A percentile compares a stretch with the other conserved stretches of the same genome.
Conservation (phyloP, 306 rosid species). For the Rosa lucieae region DNA sequence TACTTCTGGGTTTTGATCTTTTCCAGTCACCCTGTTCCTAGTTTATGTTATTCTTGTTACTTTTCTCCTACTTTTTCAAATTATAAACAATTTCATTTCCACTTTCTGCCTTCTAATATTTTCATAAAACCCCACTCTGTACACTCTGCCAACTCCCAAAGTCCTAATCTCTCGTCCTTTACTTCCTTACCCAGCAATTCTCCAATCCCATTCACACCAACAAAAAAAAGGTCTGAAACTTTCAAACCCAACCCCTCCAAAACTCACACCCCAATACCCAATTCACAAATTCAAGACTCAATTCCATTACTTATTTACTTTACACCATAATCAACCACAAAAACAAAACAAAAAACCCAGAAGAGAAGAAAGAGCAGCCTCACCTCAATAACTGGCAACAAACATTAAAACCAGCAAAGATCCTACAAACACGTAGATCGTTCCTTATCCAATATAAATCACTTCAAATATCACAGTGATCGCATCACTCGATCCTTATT, state of each 20-base stretch:
- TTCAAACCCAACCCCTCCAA: neutral
- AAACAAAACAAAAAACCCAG: neutral
- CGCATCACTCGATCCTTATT: neutral
- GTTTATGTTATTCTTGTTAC: slow-evolving; percentile 18
- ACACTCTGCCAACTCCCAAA: slow-evolving; percentile 1
- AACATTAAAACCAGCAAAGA: slow-evolving; percentile 15
- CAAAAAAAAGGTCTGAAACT: slow-evolving; percentile 1
- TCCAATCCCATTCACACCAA: slow-evolving; percentile 24
- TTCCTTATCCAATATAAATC: slow-evolving; percentile 4
- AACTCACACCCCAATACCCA: neutral
- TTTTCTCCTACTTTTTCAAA: slow-evolving; percentile 11
- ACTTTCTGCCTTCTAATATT: neutral
- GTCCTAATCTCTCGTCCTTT: slow-evolving; percentile 1
- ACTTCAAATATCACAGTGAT: slow-evolving; percentile 4
- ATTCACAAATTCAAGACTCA: neutral
- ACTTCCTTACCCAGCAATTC: slow-evolving; percentile 22
- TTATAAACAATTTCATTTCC: slow-evolving; percentile 11
- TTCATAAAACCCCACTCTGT: slow-evolving; percentile 18
- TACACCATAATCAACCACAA: neutral
- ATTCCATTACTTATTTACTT: neutral
- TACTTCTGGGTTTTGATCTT: slow-evolving; percentile 46
- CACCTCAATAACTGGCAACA: slow-evolving; percentile 27
- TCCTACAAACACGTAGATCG: slow-evolving; percentile 11
- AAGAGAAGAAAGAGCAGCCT: slow-evolving; percentile 1
- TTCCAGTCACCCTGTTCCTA: slow-evolving; percentile 24